Evolutionary conservation across 108 stramenopile genomes (phyloP).

Genomic region (Pseudonitzschia pungens): DNA sequence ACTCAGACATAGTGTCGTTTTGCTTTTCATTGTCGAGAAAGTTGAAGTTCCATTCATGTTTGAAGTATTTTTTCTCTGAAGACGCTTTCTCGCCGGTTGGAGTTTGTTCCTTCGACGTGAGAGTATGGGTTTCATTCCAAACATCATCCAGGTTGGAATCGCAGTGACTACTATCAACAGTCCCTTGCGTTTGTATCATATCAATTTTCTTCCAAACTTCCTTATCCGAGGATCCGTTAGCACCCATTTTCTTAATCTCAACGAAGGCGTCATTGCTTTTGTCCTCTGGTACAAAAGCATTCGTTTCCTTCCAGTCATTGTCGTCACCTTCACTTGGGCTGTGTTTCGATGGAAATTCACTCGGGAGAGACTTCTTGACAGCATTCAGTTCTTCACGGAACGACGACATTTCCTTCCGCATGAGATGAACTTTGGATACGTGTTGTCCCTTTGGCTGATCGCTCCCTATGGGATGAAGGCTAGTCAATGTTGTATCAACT

Average conservation of each 20-base stretch:
- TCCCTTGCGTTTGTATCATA: not conserved
- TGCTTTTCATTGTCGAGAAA: not conserved
- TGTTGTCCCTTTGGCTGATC: not conserved
- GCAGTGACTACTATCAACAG: not conserved
- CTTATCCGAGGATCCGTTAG: not conserved
- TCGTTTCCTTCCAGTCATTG: not conserved
- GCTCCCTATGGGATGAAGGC: not conserved
- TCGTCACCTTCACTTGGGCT: not conserved
- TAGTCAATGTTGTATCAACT: not conserved
- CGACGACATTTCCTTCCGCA: slow-evolving; percentile 2
- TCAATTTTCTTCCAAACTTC: not conserved
- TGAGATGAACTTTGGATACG: not conserved
- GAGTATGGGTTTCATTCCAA: not conserved
- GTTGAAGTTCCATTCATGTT: slow-evolving; percentile 5
- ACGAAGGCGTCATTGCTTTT: not conserved
- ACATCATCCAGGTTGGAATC: slow-evolving; percentile 8
- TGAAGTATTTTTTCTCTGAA: slow-evolving; percentile 6
- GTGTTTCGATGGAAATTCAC: not conserved
- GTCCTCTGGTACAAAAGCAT: not conserved
- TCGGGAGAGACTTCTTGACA: slow-evolving; percentile 3
- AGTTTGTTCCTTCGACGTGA: not conserved
- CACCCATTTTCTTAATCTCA: not conserved
- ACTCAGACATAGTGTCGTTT: not conserved
- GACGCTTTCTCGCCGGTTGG: not conserved
- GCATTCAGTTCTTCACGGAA: slow-evolving; percentile 13